Base-by-base conservation (phyloP, 352 stramenopile species). In the Globisporangium barbulae region DNA sequence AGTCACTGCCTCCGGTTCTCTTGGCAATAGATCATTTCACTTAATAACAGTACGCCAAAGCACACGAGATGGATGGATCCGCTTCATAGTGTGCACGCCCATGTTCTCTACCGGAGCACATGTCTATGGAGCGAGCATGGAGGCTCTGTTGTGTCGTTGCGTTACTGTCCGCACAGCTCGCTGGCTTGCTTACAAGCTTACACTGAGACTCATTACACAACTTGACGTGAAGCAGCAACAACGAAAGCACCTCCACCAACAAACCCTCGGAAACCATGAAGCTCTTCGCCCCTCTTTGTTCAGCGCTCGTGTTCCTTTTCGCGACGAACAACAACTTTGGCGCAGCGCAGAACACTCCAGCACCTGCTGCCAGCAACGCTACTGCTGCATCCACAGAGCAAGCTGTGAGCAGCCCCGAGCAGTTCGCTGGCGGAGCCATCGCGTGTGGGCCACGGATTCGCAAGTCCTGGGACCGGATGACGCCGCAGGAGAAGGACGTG, bases 401-500 rank as follows among this genome's bases (percentile, higher is more conserved):
- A 56, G 19, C 28, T 9, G 17, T 33, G 42, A 6, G 6, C 30
- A 41, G 25, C 50, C 50, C 53, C 21, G 62, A 68, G 62, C 62
- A 68, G 13, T 21, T 68, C 50, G 13, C 17, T 19, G 9, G 48
- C 9, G 35, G 45, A 9, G n/a, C n/a, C 8, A 52, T 3, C 28
- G 21, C 17, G 1, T 95, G 87, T 44, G 83, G 83, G 1, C 80
- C 81, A 5, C 85, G 88, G 17, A 88, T 94, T 35, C 84, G 88
- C 22, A 90, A 86, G 65, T 75, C 88, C 17, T 96, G 88, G 88
- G 83, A 94, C 3, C 50, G 64, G 12, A 58, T 92, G 59, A 71
- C 80, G 9, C 70, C 67, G 6, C 35, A 65, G 5, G 86, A 96
- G 63, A 93, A 93, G 61, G 70, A 82, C 0, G 12, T 93, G 28